These are phyloP conservation scores for Diplodia corticola DNA, from an alignment of 2,329 filamentous ascomycete species.

Conservation along the genomic window DNA sequence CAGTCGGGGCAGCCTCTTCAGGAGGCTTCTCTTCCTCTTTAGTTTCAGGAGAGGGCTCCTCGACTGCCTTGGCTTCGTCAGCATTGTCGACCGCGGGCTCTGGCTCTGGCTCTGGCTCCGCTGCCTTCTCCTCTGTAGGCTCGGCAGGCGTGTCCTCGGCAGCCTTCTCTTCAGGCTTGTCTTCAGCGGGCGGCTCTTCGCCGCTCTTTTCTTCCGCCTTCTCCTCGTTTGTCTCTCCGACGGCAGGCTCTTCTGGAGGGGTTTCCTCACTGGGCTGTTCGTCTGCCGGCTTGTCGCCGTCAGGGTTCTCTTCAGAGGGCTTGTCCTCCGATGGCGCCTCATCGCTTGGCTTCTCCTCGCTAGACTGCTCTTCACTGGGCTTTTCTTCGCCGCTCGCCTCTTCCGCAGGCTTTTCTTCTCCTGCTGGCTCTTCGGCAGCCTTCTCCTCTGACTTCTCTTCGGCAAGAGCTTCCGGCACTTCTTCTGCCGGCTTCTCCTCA, in stretches of 20 bases:
- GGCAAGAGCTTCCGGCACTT: neutral
- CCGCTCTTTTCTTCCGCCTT: neutral
- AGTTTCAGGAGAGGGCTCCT: neutral
- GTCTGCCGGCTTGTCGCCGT: neutral
- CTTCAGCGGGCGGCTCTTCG: neutral
- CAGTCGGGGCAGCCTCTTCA: neutral
- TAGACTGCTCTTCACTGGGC: neutral
- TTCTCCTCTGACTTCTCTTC: neutral
- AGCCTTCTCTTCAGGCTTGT: neutral
- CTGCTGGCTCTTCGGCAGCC: neutral
- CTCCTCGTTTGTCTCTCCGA: neutral
- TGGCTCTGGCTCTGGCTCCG: neutral
- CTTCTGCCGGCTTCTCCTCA: neutral
- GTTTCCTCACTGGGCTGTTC: neutral
- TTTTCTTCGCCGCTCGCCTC: neutral
- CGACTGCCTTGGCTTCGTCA: neutral
- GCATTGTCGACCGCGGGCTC: neutral
- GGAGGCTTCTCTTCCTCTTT: conserved; percentile 5
- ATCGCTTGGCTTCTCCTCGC: neutral
- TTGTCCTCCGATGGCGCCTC: neutral
- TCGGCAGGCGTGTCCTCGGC: neutral
- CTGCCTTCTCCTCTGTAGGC: neutral
- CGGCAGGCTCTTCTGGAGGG: neutral
- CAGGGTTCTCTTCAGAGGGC: neutral
- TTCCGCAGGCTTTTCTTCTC: neutral